Evolutionary conservation across 768 basidiomycete species (phyloP).

Genomic region (Lanmaoa pseudosensibilis): DNA sequence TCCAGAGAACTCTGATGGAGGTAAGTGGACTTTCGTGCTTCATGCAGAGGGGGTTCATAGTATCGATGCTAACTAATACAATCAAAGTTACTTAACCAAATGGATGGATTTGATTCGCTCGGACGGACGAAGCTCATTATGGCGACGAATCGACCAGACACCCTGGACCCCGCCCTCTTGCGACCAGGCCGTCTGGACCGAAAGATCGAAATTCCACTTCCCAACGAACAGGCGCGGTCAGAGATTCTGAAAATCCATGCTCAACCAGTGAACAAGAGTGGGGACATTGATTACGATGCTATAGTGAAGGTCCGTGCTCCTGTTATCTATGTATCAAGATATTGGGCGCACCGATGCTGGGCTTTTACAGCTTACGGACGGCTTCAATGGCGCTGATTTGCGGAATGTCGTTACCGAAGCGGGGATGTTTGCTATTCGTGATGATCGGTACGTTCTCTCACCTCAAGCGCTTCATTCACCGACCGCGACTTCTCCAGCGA

Average conservation of each 20-base stretch:
- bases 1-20: conserved; percentile 98
- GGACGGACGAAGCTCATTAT: conserved; percentile 97
- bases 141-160: conserved; percentile 99
- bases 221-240: conserved; percentile 93
- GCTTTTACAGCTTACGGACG: conserved; percentile 67
- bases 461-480: neutral
- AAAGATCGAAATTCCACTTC: conserved; percentile 96
- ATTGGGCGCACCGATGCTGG: neutral
- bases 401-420: conserved; percentile 94
- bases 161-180: conserved; percentile 93
- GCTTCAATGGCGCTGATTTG: conserved; percentile 95
- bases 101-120: conserved; percentile 99
- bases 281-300: conserved; percentile 96
- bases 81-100: conserved; percentile 87
- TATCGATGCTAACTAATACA: neutral
- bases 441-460: conserved; percentile 67
- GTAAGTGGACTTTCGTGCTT: conserved; percentile 34
- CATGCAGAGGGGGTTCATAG: neutral
- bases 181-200: conserved; percentile 95
- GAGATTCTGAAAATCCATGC: conserved; percentile 99
- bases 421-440: conserved; percentile 98
- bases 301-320: conserved; percentile 77
- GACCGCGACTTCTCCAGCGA: conserved; percentile 49
- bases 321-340: neutral
- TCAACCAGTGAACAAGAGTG: conserved; percentile 88